These are phyloP conservation scores for Tillandsia leiboldiana DNA, from an alignment of 176 grass and related monocot species.

Conservation along the genomic window DNA sequence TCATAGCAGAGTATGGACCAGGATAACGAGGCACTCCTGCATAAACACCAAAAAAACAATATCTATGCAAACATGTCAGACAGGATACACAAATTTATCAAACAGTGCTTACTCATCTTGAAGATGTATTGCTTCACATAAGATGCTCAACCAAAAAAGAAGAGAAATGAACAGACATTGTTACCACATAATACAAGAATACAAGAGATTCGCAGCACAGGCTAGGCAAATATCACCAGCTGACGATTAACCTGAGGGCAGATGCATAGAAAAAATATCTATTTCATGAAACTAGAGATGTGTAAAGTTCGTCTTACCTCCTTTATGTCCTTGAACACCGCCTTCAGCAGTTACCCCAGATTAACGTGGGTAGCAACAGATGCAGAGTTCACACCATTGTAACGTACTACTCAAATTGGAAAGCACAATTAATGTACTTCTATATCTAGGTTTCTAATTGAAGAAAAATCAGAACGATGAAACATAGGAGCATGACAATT, in stretches of 20 bases:
- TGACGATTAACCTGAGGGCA: conserved; percentile 24
- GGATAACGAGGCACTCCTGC: conserved; percentile 38
- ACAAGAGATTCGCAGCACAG: conserved; percentile 28
- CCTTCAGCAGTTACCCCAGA: conserved; percentile 22
- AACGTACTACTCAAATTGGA: conserved; percentile 18
- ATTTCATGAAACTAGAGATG: conserved; percentile 24
- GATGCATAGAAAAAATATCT: conserved; percentile 23
- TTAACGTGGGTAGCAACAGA: conserved; percentile 7
- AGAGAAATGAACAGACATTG: conserved; percentile 13
- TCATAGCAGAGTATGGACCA: conserved; percentile 42
- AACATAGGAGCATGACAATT: neutral
- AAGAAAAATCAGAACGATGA: neutral
- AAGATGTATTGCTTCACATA: neutral
- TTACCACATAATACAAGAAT: conserved; percentile 37
- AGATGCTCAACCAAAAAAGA: conserved; percentile 5
- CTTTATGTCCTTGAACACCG: conserved; percentile 27
- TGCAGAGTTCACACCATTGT: conserved; percentile 27
- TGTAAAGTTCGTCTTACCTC: conserved; percentile 34
- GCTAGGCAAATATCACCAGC: conserved; percentile 27
- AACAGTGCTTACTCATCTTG: neutral
- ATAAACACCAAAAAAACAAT: conserved; percentile 21
- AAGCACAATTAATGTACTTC: conserved; percentile 17
- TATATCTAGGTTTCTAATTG: conserved; percentile 11
- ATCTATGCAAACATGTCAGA: conserved; percentile 44
- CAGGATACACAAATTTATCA: conserved; percentile 10